Conservation (phyloP, 805 yeast species). For the Saccharomycopsis sp. region DNA sequence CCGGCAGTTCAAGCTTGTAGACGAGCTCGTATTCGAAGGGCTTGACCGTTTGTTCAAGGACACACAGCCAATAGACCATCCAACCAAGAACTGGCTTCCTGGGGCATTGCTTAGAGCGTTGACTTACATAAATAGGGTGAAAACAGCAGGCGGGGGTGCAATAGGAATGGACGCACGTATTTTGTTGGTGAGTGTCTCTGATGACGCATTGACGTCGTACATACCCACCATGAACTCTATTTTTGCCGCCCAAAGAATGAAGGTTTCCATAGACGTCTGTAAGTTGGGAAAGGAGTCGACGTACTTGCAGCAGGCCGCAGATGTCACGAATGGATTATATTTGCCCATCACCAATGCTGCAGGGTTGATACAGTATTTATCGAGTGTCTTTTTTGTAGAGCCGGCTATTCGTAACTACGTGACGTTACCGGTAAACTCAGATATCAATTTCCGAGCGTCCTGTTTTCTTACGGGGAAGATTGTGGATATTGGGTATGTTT, state of each 20-base stretch:
- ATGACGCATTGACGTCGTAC: constrained; percentile 73
- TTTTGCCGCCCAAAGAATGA: constrained; percentile 91
- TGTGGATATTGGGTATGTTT: constrained; percentile 89
- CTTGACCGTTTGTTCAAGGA: constrained; percentile 41
- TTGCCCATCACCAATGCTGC: constrained; percentile 56
- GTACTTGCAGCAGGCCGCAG: constrained; percentile 91
- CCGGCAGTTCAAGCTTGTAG: constrained; percentile 74
- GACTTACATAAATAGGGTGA: constrained; percentile 66
- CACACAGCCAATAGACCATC: constrained; percentile 26
- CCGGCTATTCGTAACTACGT: constrained; percentile 74
- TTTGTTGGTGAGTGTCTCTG: constrained; percentile 57
- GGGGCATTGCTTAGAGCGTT: constrained; percentile 82
- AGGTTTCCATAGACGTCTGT: constrained; percentile 84
- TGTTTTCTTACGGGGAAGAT: constrained; percentile 87
- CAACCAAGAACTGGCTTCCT: constrained; percentile 44
- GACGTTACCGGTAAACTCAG: constrained; percentile 73
- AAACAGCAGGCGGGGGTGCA: constrained; percentile 39
- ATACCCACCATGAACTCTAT: constrained; percentile 93
- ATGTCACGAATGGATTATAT: constrained; percentile 89
- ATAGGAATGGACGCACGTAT: constrained; percentile 55
- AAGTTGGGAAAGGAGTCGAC: constrained; percentile 55
- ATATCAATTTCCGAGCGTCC: constrained; percentile 90
- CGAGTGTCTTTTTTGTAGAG: constrained; percentile 80
- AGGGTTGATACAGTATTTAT: constrained; percentile 77
- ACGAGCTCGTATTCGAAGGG: constrained; percentile 60